Evolutionary conservation across 2,329 filamentous ascomycete species (phyloP).

Genomic region (Alternaria panax): DNA sequence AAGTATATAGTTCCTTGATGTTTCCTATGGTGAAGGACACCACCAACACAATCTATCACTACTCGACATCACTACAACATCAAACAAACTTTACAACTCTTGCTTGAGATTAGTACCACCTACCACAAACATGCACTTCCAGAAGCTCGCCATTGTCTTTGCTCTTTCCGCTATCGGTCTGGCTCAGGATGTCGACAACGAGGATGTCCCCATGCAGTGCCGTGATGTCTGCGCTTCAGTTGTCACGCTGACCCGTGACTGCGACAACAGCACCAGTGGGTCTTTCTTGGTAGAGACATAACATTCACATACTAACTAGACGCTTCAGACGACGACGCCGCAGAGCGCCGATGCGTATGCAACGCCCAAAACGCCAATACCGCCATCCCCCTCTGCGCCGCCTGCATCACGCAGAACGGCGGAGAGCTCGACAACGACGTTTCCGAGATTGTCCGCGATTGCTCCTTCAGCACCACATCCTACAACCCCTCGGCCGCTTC

Average conservation of each 20-base stretch:
- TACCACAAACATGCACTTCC: slow-evolving; percentile 4
- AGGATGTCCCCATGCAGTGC: slow-evolving; percentile 5
- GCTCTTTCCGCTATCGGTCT: slow-evolving; percentile 5
- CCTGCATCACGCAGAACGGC: slow-evolving; percentile 6
- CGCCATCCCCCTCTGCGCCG: slow-evolving; percentile 1
- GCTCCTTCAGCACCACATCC: background rate
- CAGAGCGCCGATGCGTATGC: slow-evolving; percentile 12
- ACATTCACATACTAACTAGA: background rate
- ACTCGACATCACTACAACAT: background rate
- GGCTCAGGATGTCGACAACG: slow-evolving; percentile 5
- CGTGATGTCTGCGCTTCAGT: background rate
- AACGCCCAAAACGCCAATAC: slow-evolving; percentile 6
- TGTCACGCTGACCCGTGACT: background rate
- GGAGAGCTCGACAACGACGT: slow-evolving; percentile 9
- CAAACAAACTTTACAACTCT: background rate
- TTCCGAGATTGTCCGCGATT: slow-evolving; percentile 3
- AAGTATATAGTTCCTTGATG: background rate
- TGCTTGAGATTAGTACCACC: background rate
- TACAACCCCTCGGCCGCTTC: background rate
- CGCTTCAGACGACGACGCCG: background rate
- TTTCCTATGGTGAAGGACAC: background rate
- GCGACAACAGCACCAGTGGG: slow-evolving; percentile 9
- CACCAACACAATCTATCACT: background rate
- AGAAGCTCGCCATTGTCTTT: slow-evolving; percentile 9
- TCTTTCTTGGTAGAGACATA: fast-evolving